These are phyloP conservation scores for Echinochloa phyllopogon DNA, from an alignment of 176 grass and related monocot genomes.

Conservation along the genomic window DNA sequence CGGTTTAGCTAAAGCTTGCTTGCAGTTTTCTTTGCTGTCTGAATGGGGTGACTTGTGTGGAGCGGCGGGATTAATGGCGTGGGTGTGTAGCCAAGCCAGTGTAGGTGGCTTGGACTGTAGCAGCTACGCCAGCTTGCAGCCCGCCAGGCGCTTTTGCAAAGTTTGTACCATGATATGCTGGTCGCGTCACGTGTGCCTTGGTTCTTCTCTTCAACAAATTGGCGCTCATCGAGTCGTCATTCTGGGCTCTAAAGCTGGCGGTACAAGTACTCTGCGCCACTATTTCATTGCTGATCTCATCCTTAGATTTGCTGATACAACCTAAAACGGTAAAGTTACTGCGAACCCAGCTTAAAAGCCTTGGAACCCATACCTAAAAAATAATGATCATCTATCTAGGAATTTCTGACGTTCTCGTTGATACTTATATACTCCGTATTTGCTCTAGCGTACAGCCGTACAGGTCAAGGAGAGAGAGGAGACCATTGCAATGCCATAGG, in stretches of 20 bases:
- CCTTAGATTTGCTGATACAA: not conserved
- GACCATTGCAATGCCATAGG: not conserved
- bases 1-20: not conserved
- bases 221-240: constrained; percentile 25
- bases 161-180: constrained; percentile 31
- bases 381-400: not conserved
- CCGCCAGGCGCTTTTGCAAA: constrained; percentile 35
- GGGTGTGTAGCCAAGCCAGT: constrained; percentile 4
- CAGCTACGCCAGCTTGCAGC: constrained; percentile 30
- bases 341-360: not conserved
- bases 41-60: not conserved
- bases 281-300: not conserved
- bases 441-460: not conserved
- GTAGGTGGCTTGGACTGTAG: constrained; percentile 39
- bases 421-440: not conserved
- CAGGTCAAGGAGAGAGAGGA: not conserved
- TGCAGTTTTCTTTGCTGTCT: not conserved
- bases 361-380: not conserved
- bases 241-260: constrained; percentile 16
- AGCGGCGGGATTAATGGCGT: constrained; percentile 38
- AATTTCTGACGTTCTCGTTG: not conserved
- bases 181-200: constrained; percentile 49
- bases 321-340: not conserved
- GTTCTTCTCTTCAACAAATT: constrained; percentile 24
- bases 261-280: not conserved